Base-by-base conservation (phyloP, 164 flowering plant genomes). In the Chloranthus sessilifolius region DNA sequence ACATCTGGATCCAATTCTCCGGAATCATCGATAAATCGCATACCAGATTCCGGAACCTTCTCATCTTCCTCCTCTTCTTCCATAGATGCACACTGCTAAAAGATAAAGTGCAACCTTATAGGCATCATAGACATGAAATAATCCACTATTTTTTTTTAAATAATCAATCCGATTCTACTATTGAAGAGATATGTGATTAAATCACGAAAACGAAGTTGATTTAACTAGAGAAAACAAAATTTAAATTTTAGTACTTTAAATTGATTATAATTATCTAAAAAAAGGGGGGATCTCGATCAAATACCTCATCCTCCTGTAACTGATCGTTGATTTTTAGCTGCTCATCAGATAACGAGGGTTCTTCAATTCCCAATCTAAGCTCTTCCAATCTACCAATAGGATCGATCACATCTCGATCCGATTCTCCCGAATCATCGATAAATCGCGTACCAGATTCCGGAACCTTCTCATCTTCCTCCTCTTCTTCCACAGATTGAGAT, bases 261-360 rank as follows among this genome's bases (percentile, higher is more conserved):
- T n/a, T n/a, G n/a, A n/a, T n/a, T n/a, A n/a, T n/a, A n/a, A n/a
- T n/a, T n/a, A n/a, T n/a, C n/a, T n/a, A n/a, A n/a, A n/a, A n/a
- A n/a, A n/a, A n/a, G n/a, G n/a, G n/a, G n/a, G n/a, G n/a, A n/a
- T n/a, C n/a, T 4, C 1, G 24, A 14, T 1, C 2, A 58, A 26
- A 23, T 57, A 73, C 89, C 85, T 80, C 89, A 47, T 88, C 94
- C 50, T 80, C 82, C 64, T 84, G 96, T 61, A 69, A 59, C 59
- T 82, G 86, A 26, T 79, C 74, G 58, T 88, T 81, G 56, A 65
- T 62, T 42, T 50, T 71, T 29, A 75, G 68, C 62, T 67, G 69
- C 39, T 88, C 90, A 44, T 73, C 80, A 1, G 79, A 63, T 62
- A 84, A 60, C n/a, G 69, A 74, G 0, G 80, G 69, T 63, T 79